Conservation (phyloP, 805 yeast genomes). For the Suhomyces faveliae region DNA sequence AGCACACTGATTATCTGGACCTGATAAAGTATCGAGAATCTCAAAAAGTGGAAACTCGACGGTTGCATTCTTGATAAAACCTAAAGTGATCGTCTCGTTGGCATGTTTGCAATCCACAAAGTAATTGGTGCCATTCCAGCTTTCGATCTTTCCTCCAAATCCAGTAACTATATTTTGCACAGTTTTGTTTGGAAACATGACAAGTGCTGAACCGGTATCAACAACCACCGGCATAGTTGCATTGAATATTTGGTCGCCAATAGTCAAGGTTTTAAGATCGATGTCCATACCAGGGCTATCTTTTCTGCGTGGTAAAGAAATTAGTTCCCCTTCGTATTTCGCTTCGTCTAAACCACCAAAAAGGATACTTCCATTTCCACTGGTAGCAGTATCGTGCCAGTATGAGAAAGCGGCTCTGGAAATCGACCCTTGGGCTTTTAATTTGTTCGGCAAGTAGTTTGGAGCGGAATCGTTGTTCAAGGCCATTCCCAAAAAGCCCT, state of each 20-base stretch:
- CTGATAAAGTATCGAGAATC: not conserved
- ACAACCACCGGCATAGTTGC: not conserved
- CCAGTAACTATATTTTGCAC: not conserved
- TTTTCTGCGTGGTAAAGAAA: conserved; percentile 9
- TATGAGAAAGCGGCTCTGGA: conserved; percentile 11
- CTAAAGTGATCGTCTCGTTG: conserved; percentile 3
- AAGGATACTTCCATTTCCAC: conserved; percentile 14
- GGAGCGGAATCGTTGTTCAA: not conserved
- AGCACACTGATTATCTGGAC: not conserved
- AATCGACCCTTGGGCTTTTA: conserved; percentile 12
- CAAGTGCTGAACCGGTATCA: conserved; percentile 8
- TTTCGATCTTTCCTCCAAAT: not conserved
- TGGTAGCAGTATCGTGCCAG: conserved; percentile 9
- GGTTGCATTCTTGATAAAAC: conserved; percentile 3
- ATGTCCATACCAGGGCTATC: not conserved
- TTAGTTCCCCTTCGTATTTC: conserved; percentile 13
- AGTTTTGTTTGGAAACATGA: conserved; percentile 1
- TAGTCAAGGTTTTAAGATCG: not conserved
- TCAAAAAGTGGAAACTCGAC: conserved; percentile 6
- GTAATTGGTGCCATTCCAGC: not conserved
- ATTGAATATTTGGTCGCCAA: conserved; percentile 9
- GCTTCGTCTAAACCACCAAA: conserved; percentile 22
- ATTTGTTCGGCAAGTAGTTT: conserved; percentile 10
- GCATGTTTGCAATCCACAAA: conserved; percentile 3
- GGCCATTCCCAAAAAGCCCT: not conserved